Conservation (phyloP, 1,284 basidiomycete species). For the Neotropicomus parvogracilis region DNA sequence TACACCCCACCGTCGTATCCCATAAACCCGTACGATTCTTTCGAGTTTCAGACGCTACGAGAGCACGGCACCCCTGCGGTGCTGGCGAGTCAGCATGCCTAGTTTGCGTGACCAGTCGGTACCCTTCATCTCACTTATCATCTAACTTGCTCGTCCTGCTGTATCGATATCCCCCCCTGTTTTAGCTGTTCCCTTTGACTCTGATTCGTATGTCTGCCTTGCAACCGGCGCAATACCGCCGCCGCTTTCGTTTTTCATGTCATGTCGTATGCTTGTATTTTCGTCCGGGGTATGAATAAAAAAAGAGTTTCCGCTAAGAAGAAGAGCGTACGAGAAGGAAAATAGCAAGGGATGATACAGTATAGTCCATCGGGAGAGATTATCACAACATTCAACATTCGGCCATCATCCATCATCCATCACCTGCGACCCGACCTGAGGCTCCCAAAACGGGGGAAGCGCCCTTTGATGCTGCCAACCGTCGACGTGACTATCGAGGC, state of each 20-base stretch:
- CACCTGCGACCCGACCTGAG: constrained; percentile 61
- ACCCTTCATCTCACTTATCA: constrained; percentile 19
- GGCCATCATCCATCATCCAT: constrained; percentile 28
- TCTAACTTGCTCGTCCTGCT: constrained; percentile 21
- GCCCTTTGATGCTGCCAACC: constrained; percentile 54
- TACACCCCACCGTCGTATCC: constrained; percentile 17
- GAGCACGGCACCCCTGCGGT: constrained; percentile 24
- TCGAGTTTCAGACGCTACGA: constrained; percentile 33
- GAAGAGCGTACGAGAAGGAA: neutral
- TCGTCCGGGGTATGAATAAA: constrained; percentile 24
- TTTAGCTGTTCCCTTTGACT: neutral
- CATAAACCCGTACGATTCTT: constrained; percentile 28
- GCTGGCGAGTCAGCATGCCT: constrained; percentile 24
- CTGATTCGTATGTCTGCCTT: constrained; percentile 9
- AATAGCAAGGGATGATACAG: constrained; percentile 2
- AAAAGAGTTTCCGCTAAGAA: constrained; percentile 5
- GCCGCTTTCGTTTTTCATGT: constrained; percentile 11
- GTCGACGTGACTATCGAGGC: constrained; percentile 51
- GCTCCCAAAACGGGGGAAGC: constrained; percentile 71
- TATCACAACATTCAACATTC: constrained; percentile 2
- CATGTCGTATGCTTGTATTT: constrained; percentile 24
- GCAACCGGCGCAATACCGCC: constrained; percentile 14
- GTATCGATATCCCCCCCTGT: constrained; percentile 26
- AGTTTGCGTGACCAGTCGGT: neutral
- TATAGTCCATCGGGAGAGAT: neutral